A percentile compares a stretch with the other conserved stretches of the same genome.
phyloP scores from a whole-genome alignment of 2,329 filamentous ascomycete genomes.

The Sphaerulina musiva region DNA sequence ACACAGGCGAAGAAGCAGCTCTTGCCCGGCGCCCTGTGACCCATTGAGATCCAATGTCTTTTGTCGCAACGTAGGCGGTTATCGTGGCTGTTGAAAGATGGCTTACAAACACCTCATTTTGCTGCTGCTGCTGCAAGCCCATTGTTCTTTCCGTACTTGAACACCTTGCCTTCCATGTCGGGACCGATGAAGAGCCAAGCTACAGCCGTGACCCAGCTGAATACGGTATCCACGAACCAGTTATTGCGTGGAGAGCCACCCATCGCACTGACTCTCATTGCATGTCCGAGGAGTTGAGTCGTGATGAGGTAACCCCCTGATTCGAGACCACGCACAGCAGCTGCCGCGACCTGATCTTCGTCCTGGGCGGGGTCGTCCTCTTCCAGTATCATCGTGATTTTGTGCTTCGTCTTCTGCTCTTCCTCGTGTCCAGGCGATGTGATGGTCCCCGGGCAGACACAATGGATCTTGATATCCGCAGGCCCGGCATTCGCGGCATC shows the following conservation, averaged over 20 bases:
- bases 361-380: conserved; percentile 73
- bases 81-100: no score
- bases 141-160: conserved; percentile 52
- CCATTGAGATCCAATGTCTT: no score
- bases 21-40: no score
- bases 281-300: conserved; percentile 62
- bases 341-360: conserved; percentile 67
- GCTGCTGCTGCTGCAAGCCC: conserved; percentile 29
- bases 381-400: conserved; percentile 71
- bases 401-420: conserved; percentile 74
- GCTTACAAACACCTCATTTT: background rate
- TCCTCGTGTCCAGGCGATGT: conserved; percentile 64
- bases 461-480: conserved; percentile 68
- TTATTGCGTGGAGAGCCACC: conserved; percentile 50
- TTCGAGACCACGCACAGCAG: conserved; percentile 68
- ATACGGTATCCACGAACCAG: conserved; percentile 49
- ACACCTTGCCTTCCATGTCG: conserved; percentile 52
- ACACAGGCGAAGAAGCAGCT: no score
- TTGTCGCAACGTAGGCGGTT: no score
- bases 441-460: conserved; percentile 81
- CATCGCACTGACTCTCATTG: conserved; percentile 59
- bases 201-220: conserved; percentile 48
- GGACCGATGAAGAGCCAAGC: conserved; percentile 53
- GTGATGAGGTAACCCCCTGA: conserved; percentile 73
- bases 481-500: conserved; percentile 42